Evolutionary conservation across 805 yeast genomes (phyloP), one percentile per base, ranked within the genome.

Genomic region (Blastobotrys americana): DNA sequence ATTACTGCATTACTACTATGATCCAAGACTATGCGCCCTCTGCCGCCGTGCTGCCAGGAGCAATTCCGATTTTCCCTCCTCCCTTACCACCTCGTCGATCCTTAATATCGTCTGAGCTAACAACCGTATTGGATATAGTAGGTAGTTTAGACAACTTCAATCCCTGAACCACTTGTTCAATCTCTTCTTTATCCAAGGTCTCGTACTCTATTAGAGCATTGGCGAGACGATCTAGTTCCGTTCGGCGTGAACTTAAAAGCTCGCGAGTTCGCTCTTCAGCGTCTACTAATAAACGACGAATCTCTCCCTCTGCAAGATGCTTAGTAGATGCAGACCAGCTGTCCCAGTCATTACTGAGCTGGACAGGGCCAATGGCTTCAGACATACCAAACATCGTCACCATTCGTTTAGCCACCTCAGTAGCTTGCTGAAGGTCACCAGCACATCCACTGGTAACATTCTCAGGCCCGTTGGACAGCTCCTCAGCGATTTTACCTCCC

Each of bases 401-500:
- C 97, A 93, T 93, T 4, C 95, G 94, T 58, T 96, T 75, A 1
- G 98, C 98, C 46, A 87, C 88, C 45, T 78, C 73, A 0, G 98
- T 93, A 15, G 99, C 99, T 55, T 75, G 79, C 49, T 82, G 76
- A 57, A 93, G 76, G 65, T 93, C 99, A 6, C 93, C 81, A 1
- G 95, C 83, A 68, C 97, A 93, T 5, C 98, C 98, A 56, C 90
- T 78, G 2, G 97, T 90, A 9, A 93, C 95, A 60, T 89, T 85
- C 45, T 86, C 96, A 38, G 80, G 75, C 1, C 98, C 98, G 60
- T 86, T 85, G 41, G 84, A 74, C 72, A 86, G 71, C 61, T 90
- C 97, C 70, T 93, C 99, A 23, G 98, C 98, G 47, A 88, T 80
- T 64, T 89, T 89, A 52, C 99, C 99, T 49, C 98, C 99, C 98